Base-by-base conservation (phyloP, 2,329 filamentous ascomycete species). In the Eurotiales sp. region DNA sequence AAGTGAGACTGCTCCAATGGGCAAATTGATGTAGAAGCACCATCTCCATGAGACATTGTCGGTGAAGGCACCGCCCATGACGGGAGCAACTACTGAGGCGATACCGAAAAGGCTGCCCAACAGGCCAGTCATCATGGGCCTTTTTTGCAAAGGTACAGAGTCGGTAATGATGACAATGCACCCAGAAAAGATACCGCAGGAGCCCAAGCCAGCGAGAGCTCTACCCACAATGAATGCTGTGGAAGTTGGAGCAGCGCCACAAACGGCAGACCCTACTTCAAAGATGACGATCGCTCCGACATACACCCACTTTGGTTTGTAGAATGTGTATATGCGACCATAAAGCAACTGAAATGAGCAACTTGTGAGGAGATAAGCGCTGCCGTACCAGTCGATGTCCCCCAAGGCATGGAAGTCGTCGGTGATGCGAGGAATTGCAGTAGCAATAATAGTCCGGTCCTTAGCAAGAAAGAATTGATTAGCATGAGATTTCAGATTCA, bases 301-400 rank as follows among this genome's bases (percentile, higher is more conserved):
- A 43, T 72, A 73, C 2, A 69, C 64, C 68, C 66, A 72, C 61
- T 77, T 77, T 32, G 69, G 59, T 3, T 66, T 63, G 56, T 69
- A 75, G 52, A 75, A 76, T 14, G 71, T 76, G 57, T 76, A 77
- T 37, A 76, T 55, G 49, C 73, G 74, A 29, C 70, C 71, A 48
- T 68, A 70, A 27, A 69, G 61, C 6, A 73, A 60, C 39, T 54
- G 53, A 23, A 59, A 58, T 6, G 52, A 62, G 14, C 67, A 67
- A 17, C 66, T 57, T 2, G 72, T 74, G 42, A 78, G 61, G 50
- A 74, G 67, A 59, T 75, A 77, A 0, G 72, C 61, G 22, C 50
- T 52, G 22, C 60, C 58, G 40, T 64, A 66, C 71, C 71, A 73
- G 43, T 64, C 65, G 5, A 72, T 66, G 39, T 73, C 64, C 15